A percentile compares a stretch with the other conserved stretches of the same genome.
Conservation (phyloP, 1,139 yeast species). For the Blastobotrys persicus region DNA sequence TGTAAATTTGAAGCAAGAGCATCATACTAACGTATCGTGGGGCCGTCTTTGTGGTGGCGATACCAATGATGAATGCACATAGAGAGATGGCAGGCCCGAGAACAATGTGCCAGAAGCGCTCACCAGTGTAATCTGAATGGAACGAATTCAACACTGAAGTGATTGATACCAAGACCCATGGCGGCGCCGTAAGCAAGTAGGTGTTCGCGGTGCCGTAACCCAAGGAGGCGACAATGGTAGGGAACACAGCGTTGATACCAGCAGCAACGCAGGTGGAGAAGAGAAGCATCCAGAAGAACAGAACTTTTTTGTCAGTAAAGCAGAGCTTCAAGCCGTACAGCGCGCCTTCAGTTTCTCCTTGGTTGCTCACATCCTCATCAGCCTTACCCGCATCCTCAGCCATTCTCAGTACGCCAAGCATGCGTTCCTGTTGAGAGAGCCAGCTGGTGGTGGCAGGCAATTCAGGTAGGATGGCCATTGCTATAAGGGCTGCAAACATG, state of each 20-base stretch:
- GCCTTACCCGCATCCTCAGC: conserved; percentile 13
- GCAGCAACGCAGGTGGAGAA: conserved; percentile 41
- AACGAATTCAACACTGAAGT: conserved; percentile 54
- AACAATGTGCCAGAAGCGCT: conserved; percentile 53
- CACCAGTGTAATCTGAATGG: conserved; percentile 56
- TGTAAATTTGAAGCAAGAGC: conserved; percentile 57
- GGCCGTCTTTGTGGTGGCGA: conserved; percentile 53
- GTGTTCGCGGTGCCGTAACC: conserved; percentile 51
- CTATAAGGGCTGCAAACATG: conserved; percentile 30
- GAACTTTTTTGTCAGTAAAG: conserved; percentile 34
- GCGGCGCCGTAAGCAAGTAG: conserved; percentile 58
- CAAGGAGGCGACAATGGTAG: conserved; percentile 56
- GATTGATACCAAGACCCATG: conserved; percentile 54
- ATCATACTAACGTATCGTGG: conserved; percentile 63
- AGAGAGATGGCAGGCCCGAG: conserved; percentile 47
- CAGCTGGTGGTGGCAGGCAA: conserved; percentile 52
- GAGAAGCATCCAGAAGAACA: conserved; percentile 32
- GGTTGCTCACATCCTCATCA: conserved; percentile 8
- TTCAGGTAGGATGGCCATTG: conserved; percentile 25
- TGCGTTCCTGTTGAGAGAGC: conserved; percentile 36
- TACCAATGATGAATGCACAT: conserved; percentile 53
- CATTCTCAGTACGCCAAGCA: conserved; percentile 10
- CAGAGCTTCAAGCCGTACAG: conserved; percentile 21
- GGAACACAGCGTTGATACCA: conserved; percentile 62
- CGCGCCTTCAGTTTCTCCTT: background rate